Evolutionary conservation across 192 early-diverging fungal species (phyloP).

Genomic region (Coemansia sp.): DNA sequence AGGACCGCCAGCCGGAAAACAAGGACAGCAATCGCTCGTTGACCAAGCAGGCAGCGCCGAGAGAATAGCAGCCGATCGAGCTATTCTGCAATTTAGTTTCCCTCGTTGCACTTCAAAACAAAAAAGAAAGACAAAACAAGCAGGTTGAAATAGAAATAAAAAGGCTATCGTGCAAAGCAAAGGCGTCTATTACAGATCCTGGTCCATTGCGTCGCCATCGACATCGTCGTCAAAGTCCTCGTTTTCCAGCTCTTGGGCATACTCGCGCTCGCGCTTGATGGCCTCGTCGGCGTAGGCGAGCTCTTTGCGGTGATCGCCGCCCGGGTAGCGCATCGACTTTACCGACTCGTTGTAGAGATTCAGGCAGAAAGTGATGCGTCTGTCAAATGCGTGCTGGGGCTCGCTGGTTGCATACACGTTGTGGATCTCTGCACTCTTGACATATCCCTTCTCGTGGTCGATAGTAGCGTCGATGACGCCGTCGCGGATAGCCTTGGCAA

Average conservation of each 20-base stretch:
- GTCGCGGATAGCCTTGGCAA: conserved; percentile 97
- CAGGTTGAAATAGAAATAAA: background rate
- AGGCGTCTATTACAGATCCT: conserved; percentile 16
- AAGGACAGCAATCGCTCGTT: background rate
- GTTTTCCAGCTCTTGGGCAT: conserved; percentile 90
- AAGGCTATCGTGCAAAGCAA: background rate
- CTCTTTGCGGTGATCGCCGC: conserved; percentile 82
- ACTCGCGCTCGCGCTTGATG: conserved; percentile 85
- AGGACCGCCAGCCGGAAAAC: conserved; percentile 5
- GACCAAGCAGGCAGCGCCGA: too few relatives aligned
- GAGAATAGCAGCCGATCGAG: too few relatives aligned
- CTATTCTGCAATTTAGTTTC: too few relatives aligned
- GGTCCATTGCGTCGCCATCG: conserved; percentile 60
- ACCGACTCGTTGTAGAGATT: conserved; percentile 96
- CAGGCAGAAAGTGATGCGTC: conserved; percentile 91
- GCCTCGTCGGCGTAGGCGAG: conserved; percentile 74
- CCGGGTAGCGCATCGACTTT: conserved; percentile 96
- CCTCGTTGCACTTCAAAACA: too few relatives aligned
- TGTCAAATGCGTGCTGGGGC: conserved; percentile 92
- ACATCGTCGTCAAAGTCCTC: conserved; percentile 76
- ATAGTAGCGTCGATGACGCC: conserved; percentile 98
- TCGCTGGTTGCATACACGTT: conserved; percentile 98
- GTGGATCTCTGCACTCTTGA: conserved; percentile 89
- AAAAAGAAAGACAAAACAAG: too few relatives aligned
- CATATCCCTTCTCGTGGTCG: conserved; percentile 89